These are phyloP conservation scores for Tagetes erecta DNA, from an alignment of 129 eudicot genomes.

Conservation along the genomic window DNA sequence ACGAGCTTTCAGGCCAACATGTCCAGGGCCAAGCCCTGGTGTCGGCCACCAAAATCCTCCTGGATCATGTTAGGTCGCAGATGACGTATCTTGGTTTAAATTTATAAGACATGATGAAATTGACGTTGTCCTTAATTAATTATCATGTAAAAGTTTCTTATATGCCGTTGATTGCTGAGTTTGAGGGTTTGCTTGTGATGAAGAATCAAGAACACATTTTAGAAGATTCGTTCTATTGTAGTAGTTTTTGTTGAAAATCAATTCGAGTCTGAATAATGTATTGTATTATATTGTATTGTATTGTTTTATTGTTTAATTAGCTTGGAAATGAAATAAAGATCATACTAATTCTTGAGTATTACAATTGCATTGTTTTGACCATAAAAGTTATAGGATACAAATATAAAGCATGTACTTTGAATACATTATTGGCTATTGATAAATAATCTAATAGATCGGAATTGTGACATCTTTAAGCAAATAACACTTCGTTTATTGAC, in stretches of 20 bases:
- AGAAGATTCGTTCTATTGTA: conserved; percentile 5
- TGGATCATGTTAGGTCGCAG: conserved; percentile 27
- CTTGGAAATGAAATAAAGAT: neutral
- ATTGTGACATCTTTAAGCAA: too few relatives aligned
- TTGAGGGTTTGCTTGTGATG: conserved; percentile 14
- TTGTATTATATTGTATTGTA: neutral
- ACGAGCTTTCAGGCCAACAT: conserved; percentile 49
- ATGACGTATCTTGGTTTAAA: neutral
- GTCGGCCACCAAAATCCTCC: conserved; percentile 51
- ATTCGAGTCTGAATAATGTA: conserved; percentile 10
- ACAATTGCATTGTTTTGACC: neutral
- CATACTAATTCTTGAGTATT: neutral
- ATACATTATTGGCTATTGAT: too few relatives aligned
- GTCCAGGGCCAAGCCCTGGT: conserved; percentile 60
- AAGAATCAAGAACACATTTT: conserved; percentile 9
- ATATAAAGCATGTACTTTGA: too few relatives aligned
- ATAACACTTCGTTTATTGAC: too few relatives aligned
- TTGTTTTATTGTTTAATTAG: neutral
- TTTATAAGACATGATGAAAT: neutral
- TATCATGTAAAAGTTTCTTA: neutral
- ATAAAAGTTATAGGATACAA: too few relatives aligned
- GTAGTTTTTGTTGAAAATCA: conserved; percentile 15
- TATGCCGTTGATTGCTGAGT: neutral
- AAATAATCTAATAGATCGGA: too few relatives aligned
- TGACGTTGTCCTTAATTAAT: neutral